A percentile compares a stretch with the other conserved stretches of the same genome.
Evolutionary conservation across 441 rosid genomes (phyloP).

Genomic region (Viola pubescens): DNA sequence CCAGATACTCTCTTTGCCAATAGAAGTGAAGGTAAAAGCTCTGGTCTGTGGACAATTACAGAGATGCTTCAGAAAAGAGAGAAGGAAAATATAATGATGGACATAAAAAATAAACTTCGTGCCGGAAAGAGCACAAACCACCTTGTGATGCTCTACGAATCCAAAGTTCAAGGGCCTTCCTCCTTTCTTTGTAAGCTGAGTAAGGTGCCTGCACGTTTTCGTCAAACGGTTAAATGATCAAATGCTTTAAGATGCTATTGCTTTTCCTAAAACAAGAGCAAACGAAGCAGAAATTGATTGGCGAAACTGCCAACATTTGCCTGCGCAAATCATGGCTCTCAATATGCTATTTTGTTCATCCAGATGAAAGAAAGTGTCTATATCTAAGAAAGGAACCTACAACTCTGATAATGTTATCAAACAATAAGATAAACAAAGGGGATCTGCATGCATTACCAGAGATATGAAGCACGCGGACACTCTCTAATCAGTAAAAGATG

Average conservation of each 20-base stretch:
- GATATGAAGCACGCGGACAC: constrained; percentile 69
- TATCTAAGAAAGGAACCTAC: background rate
- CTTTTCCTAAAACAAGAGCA: background rate
- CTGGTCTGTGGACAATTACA: constrained; percentile 41
- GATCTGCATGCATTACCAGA: constrained; percentile 43
- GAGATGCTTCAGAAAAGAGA: constrained; percentile 1
- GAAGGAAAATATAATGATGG: background rate
- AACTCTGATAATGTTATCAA: background rate
- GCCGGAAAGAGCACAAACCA: constrained; percentile 24
- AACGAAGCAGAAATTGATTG: background rate
- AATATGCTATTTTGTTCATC: background rate
- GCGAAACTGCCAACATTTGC: background rate
- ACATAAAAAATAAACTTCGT: background rate
- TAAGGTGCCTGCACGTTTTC: constrained; percentile 60
- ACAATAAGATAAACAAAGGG: background rate
- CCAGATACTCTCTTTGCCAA: constrained; percentile 78
- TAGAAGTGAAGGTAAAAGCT: constrained; percentile 76
- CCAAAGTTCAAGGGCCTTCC: constrained; percentile 72
- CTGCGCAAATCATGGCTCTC: background rate
- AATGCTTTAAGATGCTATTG: background rate
- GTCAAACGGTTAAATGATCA: background rate
- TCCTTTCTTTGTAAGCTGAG: constrained; percentile 76
- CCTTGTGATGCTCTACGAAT: constrained; percentile 92
- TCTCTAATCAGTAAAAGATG: constrained; percentile 82
- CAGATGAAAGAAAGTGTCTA: background rate